Percentiles rank a stretch among this genome's conserved stretches.
Evolutionary conservation across 2,329 filamentous ascomycete genomes (phyloP).

Genomic region (Ramichloridium luteum): DNA sequence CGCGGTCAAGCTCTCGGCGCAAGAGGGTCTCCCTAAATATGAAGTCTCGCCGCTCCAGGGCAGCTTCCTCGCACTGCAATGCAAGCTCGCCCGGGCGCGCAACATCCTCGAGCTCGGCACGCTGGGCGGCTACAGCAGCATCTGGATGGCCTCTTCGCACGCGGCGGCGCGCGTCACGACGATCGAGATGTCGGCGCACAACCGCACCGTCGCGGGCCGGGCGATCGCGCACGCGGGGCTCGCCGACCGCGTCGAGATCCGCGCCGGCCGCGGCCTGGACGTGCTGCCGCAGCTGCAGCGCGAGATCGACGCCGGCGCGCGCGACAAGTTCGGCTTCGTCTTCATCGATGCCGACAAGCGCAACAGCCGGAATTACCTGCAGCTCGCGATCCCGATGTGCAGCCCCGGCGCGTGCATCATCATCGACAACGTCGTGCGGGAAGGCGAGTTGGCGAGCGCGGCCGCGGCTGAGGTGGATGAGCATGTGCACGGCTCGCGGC

Average conservation of each 20-base stretch:
- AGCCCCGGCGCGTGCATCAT: constrained; percentile 10
- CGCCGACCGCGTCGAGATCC: constrained; percentile 11
- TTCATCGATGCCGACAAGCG: constrained; percentile 18
- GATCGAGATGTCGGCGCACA: constrained; percentile 11
- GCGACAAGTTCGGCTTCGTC: constrained; percentile 15
- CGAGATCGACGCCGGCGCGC: constrained; percentile 10
- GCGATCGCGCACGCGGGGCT: constrained; percentile 9
- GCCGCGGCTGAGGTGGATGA: constrained; percentile 15
- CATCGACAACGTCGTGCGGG: constrained; percentile 17
- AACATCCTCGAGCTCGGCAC: constrained; percentile 17
- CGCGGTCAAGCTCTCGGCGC: constrained; percentile 52
- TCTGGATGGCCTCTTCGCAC: constrained; percentile 11
- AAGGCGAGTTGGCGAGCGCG: constrained; percentile 18
- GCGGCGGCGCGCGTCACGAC: constrained; percentile 11
- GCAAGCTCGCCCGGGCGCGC: constrained; percentile 15
- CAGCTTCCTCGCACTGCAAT: constrained; percentile 30
- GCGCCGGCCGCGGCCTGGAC: constrained; percentile 12
- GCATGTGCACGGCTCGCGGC: constrained; percentile 20
- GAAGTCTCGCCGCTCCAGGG: constrained; percentile 27
- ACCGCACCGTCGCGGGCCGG: constrained; percentile 9
- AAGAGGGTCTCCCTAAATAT: constrained; percentile 34
- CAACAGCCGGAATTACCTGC: constrained; percentile 13
- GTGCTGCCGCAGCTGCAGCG: constrained; percentile 11
- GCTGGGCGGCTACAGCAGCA: constrained; percentile 14
- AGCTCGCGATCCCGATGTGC: constrained; percentile 9